Evolutionary conservation across 2,329 filamentous ascomycete species (phyloP), one percentile per base, ranked within the genome.

Genomic region (Diaporthe sp.): DNA sequence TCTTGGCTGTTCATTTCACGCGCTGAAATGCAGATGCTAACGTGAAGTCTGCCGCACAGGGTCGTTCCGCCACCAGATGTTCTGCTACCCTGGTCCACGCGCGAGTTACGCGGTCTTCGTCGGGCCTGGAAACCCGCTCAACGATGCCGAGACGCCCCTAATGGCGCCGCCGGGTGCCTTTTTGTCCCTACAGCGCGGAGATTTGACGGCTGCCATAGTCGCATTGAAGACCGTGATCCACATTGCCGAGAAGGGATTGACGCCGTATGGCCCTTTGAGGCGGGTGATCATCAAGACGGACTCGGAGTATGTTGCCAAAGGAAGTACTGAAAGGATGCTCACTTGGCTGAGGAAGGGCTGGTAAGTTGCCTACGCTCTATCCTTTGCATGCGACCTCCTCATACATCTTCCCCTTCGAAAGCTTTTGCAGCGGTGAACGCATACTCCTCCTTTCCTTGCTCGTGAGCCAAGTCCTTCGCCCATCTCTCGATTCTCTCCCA

Each of bases 281-380:
- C 9, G 67, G 7, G 57, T 72, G 2, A 58, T 75, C 5, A 60
- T 75, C 67, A 75, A 75, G 67, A 71, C 61, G 1, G 71, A 75
- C 63, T 75, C 71, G 1, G 71, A 75, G 44, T 68, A 65, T 22
- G 28, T 73, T 1, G 42, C 22, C 8, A 28, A 28, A 12, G 60
- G 61, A 5, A 20, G 39, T 20, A 75, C 71, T 0, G 74, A 75
- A 17, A n/a, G 61, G 53, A 51, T 73, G 8, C 15, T 13, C 0
- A 58, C 47, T 2, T 71, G 74, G 63, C 2, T 74, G 3, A 7
- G 34, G 0, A 63, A 60, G 8, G 71, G 51, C 3, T 76, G 74
- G 72, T 70, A 8, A 53, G 65, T 68, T 0, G 9, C 2, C 10
- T 47, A 1, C 22, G 0, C 17, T 31, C 3, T 28, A 13, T 25